Conservation (phyloP, 2,329 filamentous ascomycete species). For the Trichoderma sp. region DNA sequence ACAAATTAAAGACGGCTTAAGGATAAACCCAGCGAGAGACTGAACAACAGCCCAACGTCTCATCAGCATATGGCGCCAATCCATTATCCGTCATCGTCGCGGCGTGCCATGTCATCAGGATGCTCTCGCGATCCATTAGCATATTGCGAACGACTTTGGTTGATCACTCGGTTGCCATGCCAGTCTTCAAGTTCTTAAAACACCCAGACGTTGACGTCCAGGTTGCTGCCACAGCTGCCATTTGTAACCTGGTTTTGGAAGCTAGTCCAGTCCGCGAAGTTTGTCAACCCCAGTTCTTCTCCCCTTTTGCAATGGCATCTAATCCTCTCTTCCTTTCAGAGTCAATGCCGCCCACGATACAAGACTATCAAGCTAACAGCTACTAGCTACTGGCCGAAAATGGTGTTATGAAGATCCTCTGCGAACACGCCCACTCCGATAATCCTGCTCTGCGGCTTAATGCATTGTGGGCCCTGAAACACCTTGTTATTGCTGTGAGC, state of each 20-base stretch:
- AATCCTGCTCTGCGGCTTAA: slow-evolving; percentile 80
- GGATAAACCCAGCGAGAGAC: slow-evolving; percentile 39
- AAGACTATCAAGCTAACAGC: slow-evolving; percentile 29
- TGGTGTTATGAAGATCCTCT: slow-evolving; percentile 75
- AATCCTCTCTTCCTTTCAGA: background rate
- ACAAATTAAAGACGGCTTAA: slow-evolving; percentile 46
- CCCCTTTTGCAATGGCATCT: background rate
- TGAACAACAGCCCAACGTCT: slow-evolving; percentile 32
- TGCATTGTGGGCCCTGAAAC: slow-evolving; percentile 91
- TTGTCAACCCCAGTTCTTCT: slow-evolving; percentile 39
- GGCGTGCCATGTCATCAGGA: slow-evolving; percentile 78
- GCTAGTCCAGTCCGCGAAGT: slow-evolving; percentile 91
- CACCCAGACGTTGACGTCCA: slow-evolving; percentile 78
- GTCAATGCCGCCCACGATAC: background rate
- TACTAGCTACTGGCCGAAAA: slow-evolving; percentile 69
- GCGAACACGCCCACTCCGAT: slow-evolving; percentile 78
- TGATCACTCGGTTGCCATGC: slow-evolving; percentile 78
- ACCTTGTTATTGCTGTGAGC: slow-evolving; percentile 73
- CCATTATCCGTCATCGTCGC: slow-evolving; percentile 77
- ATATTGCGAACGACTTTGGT: slow-evolving; percentile 83
- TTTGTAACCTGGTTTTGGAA: slow-evolving; percentile 83
- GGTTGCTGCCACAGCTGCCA: slow-evolving; percentile 79
- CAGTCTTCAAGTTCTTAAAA: slow-evolving; percentile 73
- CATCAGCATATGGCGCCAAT: slow-evolving; percentile 67
- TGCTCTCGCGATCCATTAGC: slow-evolving; percentile 81